phyloP scores from a whole-genome alignment of 805 yeast genomes.

The Komagataella pseudopastoris region DNA sequence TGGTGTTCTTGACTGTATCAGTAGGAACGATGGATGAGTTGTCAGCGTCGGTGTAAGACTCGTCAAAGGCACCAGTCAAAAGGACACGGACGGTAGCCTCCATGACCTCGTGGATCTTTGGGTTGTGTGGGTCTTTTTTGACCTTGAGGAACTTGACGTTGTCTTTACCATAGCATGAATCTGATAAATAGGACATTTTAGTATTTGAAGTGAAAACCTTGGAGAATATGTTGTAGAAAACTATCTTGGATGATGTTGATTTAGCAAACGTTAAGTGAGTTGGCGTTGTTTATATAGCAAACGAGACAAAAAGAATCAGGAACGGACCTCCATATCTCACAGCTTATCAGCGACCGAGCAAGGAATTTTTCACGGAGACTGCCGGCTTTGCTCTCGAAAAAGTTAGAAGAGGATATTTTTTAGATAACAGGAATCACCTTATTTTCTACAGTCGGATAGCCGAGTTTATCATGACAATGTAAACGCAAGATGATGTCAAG shows the following conservation, averaged over 20 bases:
- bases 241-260: background rate
- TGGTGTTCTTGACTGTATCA: constrained; percentile 85
- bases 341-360: background rate
- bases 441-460: background rate
- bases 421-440: background rate
- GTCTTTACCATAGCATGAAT: constrained; percentile 79
- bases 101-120: constrained; percentile 64
- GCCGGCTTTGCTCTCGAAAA: background rate
- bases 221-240: background rate
- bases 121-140: constrained; percentile 61
- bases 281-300: background rate
- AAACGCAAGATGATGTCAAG: background rate
- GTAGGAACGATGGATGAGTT: constrained; percentile 87
- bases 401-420: background rate
- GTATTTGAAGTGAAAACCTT: background rate
- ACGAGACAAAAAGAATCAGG: background rate
- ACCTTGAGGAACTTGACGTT: constrained; percentile 89
- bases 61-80: constrained; percentile 67
- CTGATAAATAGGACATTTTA: constrained; percentile 9
- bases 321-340: background rate
- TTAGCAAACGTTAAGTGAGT: background rate
- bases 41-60: constrained; percentile 78
- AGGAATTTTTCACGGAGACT: background rate
- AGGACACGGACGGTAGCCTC: constrained; percentile 75
- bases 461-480: background rate